Conservation (phyloP, 2,329 filamentous ascomycete genomes). For the Aspergillus udagawae region DNA sequence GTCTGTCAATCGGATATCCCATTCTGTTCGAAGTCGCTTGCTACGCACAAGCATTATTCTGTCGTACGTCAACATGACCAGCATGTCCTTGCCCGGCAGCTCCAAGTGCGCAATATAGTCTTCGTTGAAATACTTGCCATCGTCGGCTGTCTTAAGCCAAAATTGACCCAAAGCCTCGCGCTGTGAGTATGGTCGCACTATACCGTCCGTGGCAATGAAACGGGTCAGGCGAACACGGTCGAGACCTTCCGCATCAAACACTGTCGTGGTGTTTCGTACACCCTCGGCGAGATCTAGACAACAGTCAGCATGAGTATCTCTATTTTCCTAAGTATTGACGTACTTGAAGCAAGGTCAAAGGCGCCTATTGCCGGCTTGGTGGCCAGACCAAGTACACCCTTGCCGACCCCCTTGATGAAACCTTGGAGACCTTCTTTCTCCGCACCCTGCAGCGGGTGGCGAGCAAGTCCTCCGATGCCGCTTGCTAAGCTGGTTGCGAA, state of each 20-base stretch:
- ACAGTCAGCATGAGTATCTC: slow-evolving; percentile 7
- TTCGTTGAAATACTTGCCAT: slow-evolving; percentile 96
- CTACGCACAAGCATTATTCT: slow-evolving; percentile 88
- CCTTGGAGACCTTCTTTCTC: slow-evolving; percentile 91
- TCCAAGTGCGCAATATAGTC: slow-evolving; percentile 96
- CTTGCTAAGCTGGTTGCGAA: slow-evolving; percentile 90
- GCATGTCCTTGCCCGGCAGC: slow-evolving; percentile 80
- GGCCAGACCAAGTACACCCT: slow-evolving; percentile 87
- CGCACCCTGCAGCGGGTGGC: slow-evolving; percentile 90
- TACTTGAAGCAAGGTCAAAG: slow-evolving; percentile 87
- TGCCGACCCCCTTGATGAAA: slow-evolving; percentile 97
- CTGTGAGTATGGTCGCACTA: slow-evolving; percentile 90
- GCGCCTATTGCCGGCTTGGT: slow-evolving; percentile 97
- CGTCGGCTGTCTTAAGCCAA: slow-evolving; percentile 98
- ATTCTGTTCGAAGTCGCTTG: slow-evolving; percentile 80
- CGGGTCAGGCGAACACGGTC: slow-evolving; percentile 91
- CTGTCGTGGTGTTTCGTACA: slow-evolving; percentile 96
- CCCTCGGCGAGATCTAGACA: slow-evolving; percentile 76
- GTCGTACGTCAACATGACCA: slow-evolving; percentile 82
- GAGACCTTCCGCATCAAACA: slow-evolving; percentile 91
- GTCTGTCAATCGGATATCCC: slow-evolving; percentile 94
- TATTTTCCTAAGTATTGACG: slow-evolving; percentile 9
- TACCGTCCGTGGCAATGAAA: slow-evolving; percentile 86
- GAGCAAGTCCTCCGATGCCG: slow-evolving; percentile 86
- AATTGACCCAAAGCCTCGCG: slow-evolving; percentile 94